phyloP scores from a whole-genome alignment of 371 early-diverging fungal species.

The Neoconidiobolus thromboides region DNA sequence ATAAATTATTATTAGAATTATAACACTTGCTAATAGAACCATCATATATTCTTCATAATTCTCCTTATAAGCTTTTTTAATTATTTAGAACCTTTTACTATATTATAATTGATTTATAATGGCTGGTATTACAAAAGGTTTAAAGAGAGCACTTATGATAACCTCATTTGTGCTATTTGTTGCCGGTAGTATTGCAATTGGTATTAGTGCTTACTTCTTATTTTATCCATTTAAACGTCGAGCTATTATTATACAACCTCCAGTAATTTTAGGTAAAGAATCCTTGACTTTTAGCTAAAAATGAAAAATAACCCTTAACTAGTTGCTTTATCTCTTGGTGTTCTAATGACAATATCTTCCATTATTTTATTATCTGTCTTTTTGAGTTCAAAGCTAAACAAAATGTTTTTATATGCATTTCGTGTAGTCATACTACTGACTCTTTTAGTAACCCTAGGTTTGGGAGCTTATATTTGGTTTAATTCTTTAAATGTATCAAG shows the following conservation, averaged over 20 bases:
- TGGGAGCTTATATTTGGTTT: constrained; percentile 7
- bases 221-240: constrained; percentile 2
- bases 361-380: background rate
- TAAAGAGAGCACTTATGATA: background rate
- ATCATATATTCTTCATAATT: no score
- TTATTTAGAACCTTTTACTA: no score
- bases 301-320: background rate
- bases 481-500: background rate
- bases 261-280: background rate
- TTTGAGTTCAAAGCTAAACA: background rate
- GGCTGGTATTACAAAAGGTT: constrained; percentile 1
- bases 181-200: constrained; percentile 1
- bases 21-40: no score
- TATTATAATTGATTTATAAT: background rate
- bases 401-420: background rate
- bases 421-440: background rate
- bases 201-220: constrained; percentile 4
- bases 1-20: no score
- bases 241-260: background rate
- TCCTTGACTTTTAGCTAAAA: background rate
- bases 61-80: no score
- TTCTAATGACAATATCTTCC: background rate
- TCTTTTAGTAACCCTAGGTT: background rate
- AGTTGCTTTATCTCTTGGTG: constrained; percentile 5
- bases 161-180: background rate